A percentile compares a stretch with the other conserved stretches of the same genome.
phyloP scores from a whole-genome alignment of 1,139 yeast species.

The Yamadazyma dendronema region DNA sequence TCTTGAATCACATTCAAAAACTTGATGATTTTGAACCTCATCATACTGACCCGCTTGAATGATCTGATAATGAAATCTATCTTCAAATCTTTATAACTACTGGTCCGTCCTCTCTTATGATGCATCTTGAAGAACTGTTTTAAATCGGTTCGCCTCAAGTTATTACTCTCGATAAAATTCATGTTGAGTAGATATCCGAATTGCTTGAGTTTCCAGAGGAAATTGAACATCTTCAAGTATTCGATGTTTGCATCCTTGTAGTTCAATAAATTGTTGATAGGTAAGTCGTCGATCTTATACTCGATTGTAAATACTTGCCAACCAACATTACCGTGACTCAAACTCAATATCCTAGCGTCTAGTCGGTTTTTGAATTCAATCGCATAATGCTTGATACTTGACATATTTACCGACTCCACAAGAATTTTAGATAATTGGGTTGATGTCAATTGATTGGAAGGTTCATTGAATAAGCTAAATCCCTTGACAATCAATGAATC shows the following conservation, averaged over 20 bases:
- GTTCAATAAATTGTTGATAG: conserved; percentile 43
- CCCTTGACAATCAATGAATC: conserved; percentile 63
- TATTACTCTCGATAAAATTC: conserved; percentile 33
- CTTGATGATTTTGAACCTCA: conserved; percentile 45
- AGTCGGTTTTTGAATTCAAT: conserved; percentile 37
- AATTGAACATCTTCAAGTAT: conserved; percentile 80
- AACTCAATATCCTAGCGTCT: conserved; percentile 79
- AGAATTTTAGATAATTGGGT: conserved; percentile 65
- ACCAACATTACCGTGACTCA: conserved; percentile 61
- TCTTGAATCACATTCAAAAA: conserved; percentile 43
- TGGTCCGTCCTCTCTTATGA: conserved; percentile 4
- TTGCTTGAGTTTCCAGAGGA: conserved; percentile 76
- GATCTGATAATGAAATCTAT: conserved; percentile 29
- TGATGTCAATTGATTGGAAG: conserved; percentile 62
- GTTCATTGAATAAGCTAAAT: conserved; percentile 50
- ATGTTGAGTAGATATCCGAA: conserved; percentile 51
- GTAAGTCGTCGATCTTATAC: conserved; percentile 61
- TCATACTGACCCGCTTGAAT: conserved; percentile 40
- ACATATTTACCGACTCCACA: conserved; percentile 62
- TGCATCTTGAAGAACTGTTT: conserved; percentile 18
- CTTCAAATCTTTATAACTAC: conserved; percentile 22
- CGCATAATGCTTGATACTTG: conserved; percentile 53
- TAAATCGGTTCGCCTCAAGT: conserved; percentile 36
- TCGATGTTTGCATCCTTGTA: conserved; percentile 45
- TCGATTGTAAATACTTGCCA: conserved; percentile 96